Base-by-base conservation (phyloP, 345 rosid species). In the Citrus sinensis region DNA sequence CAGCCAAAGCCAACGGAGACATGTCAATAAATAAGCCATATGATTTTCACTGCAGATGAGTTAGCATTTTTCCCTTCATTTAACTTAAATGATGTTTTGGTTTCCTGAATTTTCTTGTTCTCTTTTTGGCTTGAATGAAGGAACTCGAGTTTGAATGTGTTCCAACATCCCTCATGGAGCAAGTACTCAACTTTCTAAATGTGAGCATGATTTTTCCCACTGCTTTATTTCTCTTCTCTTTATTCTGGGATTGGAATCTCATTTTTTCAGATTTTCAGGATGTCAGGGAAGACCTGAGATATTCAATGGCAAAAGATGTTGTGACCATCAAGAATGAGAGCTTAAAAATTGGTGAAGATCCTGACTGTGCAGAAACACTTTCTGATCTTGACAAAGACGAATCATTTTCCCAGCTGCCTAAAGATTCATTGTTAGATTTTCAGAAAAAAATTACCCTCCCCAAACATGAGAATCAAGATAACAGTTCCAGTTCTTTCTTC, bases 151-250 rank as follows among this genome's bases (percentile, higher is more conserved):
- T 95, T 86, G 99, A 95, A 87, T 95, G 97, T 80, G 98, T 93
- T 84, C 93, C 99, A 80, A 87, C 86, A 65, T 95, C 96, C 82
- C 93, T 93, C 70, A 89, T 93, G 99, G 99, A 95, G 75, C 92
- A 89, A 74, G 93, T 95, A 82, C 90, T 93, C 82, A 85, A 66
- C 70, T 95, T 95, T 88, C 82, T 93, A 68, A 95, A 95, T 76
- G 98, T 95, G 86, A 76, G 92, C 75, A 78, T 34, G 64, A 24
- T 42, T 67, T 61, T 71, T 6, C 74, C 51, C 55, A 70, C 56
- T 51, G 34, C 27, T 30, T 65, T 46, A 1, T 67, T 56, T 63
- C 29, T 29, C 32, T 30, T 67, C 65, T 65, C 46, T 70, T 29
- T 68, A 14, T 54, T 70, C 60, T 75, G 55, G 65, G 39, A 51